Base-by-base conservation (phyloP, 768 basidiomycete species). In the Amanita rubescens region DNA sequence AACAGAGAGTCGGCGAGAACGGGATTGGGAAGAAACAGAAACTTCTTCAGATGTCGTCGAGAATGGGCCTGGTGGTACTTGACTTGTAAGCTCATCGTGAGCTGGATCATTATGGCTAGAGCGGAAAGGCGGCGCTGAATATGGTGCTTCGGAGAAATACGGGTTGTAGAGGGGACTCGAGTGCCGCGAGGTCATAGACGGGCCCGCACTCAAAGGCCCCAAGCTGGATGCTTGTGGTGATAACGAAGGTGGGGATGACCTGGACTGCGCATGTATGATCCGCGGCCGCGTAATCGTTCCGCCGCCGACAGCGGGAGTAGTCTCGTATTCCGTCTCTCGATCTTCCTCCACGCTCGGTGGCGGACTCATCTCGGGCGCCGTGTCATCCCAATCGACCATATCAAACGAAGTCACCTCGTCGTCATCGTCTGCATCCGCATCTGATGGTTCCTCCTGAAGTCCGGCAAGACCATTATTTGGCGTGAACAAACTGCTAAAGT, bases 241-340 rank as follows among this genome's bases (percentile, higher is more conserved):
- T 55, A 33, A 47, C 39, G 19, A 58, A 60, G 30, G 61, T 56
- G 49, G 63, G 54, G 48, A 54, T 19, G 44, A 63, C 41, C 80
- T 80, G 0, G 88, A 89, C 61, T 94, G 92, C 0, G 90, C 83
- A 65, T 94, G 94, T 58, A 82, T 83, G 30, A 94, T 78, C 5
- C 93, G 75, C 0, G 94, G 94, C 12, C 91, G 82, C 9, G 86
- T 87, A 59, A 96, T 80, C 0, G 80, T 84, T 0, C 94, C 94
- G 12, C 93, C 93, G 15, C 94, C 94, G 3, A 96, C 87, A 2
- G 94, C 94, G 11, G 94, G 91, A 33, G 94, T 82, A 1, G 87
- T 86, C 65, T 95, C 91, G 67, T 87, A 94, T 62, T 90, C 89
- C 10, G 75, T 67, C 51, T 78, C 75, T 10, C 59, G 62, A 43